Base-by-base conservation (phyloP, 768 basidiomycete genomes). In the Boletus coccyginus region DNA sequence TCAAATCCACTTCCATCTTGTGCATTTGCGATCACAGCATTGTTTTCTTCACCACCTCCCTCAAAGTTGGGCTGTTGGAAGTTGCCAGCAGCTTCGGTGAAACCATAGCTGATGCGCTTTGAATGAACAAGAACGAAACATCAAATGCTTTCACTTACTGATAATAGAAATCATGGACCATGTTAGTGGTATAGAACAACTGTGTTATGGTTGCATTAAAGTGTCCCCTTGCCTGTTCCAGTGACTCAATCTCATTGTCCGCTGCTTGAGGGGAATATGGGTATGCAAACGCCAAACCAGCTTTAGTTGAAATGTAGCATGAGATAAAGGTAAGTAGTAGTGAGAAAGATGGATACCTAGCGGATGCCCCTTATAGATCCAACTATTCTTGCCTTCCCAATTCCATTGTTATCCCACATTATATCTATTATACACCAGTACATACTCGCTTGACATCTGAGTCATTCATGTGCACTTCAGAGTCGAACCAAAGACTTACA, bases 51-150 rank as follows among this genome's bases (percentile, higher is more conserved):
- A 21, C 96, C 96, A 29, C 95, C 96, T 41, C 86, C 85, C 1
- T 86, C 94, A 64, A 95, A 96, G 83, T 98, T 98, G 81, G 91
- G 82, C 66, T 94, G 92, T 73, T 99, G 96, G 88, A 98, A 99
- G 81, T 99, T 98, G 14, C 95, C 95, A 2, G 90, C 75, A 10
- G 78, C 78, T 72, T 98, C 95, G 66, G 90, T 90, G 72, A 99
- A 99, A 19, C 96, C 96, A 59, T 94, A 91, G 44, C 88, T 86
- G 57, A 69, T 59, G 39, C 58, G 63, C 36, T 63, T 6, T 54
- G n/a, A 46, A 49, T 31, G 13, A 50, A 14, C 52, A 33, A 40
- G 39, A 36, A 3, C 8, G 35, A 16, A 24, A 45, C 13, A 27
- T 16, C 11, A 31, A n/a, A 11, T 5, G 0, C 2, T 1, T 10